phyloP scores from a whole-genome alignment of 2,329 filamentous ascomycete species.

The Talaromyces sp. region DNA sequence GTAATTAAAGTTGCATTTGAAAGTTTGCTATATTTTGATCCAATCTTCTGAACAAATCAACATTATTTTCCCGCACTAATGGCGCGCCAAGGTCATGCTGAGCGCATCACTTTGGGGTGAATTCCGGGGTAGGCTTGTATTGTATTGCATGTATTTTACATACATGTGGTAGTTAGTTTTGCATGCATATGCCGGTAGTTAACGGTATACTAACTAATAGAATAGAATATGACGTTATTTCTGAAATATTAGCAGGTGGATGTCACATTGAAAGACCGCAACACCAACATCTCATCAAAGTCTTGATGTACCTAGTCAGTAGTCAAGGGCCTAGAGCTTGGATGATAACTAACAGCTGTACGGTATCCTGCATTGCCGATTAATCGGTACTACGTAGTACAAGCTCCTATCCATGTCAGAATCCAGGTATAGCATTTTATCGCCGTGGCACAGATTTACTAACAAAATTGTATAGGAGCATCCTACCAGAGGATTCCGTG shows the following conservation, averaged over 20 bases:
- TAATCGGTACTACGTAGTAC: background rate
- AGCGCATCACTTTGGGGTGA: constrained; percentile 1
- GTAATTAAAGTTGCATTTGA: too few species aligned
- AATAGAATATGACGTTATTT: too few species aligned
- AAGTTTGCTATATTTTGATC: background rate
- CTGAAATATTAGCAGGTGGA: too few species aligned
- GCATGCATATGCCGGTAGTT: background rate
- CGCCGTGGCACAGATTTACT: too few species aligned
- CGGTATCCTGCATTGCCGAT: background rate
- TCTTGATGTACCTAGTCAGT: background rate
- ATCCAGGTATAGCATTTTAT: too few species aligned
- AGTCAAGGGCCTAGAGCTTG: background rate
- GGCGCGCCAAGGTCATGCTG: background rate
- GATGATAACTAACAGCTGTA: too few species aligned
- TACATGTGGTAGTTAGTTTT: too few species aligned
- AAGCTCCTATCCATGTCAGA: too few species aligned
- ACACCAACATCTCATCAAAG: background rate
- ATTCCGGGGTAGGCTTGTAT: constrained; percentile 2
- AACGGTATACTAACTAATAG: too few species aligned
- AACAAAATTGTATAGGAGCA: too few species aligned
- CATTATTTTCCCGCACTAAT: background rate
- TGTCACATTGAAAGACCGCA: too few species aligned
- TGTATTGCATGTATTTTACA: background rate
- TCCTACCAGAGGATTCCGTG: too few species aligned
- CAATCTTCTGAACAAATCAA: background rate